Conservation (phyloP, 2,329 filamentous ascomycete genomes). For the Apiospora pterosperma region DNA sequence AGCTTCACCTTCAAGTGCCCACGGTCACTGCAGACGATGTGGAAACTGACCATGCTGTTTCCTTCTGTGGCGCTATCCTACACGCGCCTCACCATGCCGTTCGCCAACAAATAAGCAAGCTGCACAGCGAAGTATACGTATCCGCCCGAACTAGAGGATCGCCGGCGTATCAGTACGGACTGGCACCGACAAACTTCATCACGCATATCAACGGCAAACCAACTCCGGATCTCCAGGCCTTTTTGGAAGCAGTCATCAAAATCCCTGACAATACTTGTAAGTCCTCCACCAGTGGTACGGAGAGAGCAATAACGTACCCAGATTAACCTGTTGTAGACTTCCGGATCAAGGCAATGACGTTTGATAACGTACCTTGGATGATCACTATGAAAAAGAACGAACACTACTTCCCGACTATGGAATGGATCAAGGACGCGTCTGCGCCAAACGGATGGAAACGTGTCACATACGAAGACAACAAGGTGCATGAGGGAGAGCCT, state of each 20-base stretch:
- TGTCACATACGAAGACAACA: conserved; percentile 55
- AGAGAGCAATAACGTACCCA: background rate
- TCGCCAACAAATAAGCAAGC: conserved; percentile 92
- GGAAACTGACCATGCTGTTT: conserved; percentile 87
- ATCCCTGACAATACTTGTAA: conserved; percentile 92
- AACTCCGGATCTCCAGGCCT: conserved; percentile 77
- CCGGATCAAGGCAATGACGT: conserved; percentile 93
- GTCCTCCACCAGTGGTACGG: conserved; percentile 23
- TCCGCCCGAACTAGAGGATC: conserved; percentile 81
- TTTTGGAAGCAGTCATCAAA: conserved; percentile 76
- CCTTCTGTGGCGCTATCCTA: conserved; percentile 91
- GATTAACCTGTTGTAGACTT: conserved; percentile 59
- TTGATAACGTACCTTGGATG: conserved; percentile 98
- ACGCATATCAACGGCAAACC: conserved; percentile 89
- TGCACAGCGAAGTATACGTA: conserved; percentile 96
- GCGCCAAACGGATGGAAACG: conserved; percentile 61
- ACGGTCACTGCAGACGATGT: conserved; percentile 87
- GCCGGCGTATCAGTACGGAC: conserved; percentile 82
- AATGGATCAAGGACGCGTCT: conserved; percentile 62
- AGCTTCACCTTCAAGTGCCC: conserved; percentile 72
- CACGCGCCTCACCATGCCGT: conserved; percentile 95
- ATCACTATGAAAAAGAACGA: conserved; percentile 99
- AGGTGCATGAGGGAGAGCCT: conserved; percentile 51
- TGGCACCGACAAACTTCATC: conserved; percentile 96
- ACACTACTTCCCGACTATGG: conserved; percentile 79